phyloP scores from a whole-genome alignment of 1,139 yeast species.

The Candida sanyaensis region DNA sequence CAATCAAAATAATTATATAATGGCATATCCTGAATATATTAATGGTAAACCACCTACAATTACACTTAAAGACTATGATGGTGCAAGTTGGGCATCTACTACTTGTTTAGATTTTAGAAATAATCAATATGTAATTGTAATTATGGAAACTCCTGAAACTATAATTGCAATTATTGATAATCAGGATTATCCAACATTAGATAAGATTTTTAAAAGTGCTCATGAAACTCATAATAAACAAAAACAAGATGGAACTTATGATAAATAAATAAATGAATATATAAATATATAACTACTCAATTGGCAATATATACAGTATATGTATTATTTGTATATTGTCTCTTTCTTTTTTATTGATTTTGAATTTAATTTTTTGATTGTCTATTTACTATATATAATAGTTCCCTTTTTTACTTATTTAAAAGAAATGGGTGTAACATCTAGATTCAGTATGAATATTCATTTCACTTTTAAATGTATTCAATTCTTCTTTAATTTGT shows the following conservation, averaged over 20 bases:
- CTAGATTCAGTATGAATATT: conserved; percentile 74
- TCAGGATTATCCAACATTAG: conserved; percentile 37
- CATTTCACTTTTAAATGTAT: conserved; percentile 77
- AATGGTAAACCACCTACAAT: conserved; percentile 52
- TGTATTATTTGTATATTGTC: too few relatives aligned
- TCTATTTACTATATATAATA: too few relatives aligned
- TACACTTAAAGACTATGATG: conserved; percentile 47
- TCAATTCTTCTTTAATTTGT: conserved; percentile 83
- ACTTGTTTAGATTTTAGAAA: conserved; percentile 50
- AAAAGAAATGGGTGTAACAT: conserved; percentile 80
- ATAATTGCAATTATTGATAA: conserved; percentile 44
- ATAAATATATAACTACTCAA: neutral
- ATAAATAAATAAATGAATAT: neutral
- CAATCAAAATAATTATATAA: conserved; percentile 3
- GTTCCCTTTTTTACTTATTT: neutral
- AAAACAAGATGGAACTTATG: conserved; percentile 7
- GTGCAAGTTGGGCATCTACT: conserved; percentile 53
- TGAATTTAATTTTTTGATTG: too few relatives aligned
- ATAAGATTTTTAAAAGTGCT: conserved; percentile 50
- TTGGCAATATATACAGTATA: too few relatives aligned
- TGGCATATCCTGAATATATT: conserved; percentile 43
- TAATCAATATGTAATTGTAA: conserved; percentile 44
- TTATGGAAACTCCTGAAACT: conserved; percentile 45
- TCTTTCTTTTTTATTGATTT: too few relatives aligned
- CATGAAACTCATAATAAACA: conserved; percentile 32